Base-by-base conservation (phyloP, 2,329 filamentous ascomycete species). In the Hypoxylon sp. region DNA sequence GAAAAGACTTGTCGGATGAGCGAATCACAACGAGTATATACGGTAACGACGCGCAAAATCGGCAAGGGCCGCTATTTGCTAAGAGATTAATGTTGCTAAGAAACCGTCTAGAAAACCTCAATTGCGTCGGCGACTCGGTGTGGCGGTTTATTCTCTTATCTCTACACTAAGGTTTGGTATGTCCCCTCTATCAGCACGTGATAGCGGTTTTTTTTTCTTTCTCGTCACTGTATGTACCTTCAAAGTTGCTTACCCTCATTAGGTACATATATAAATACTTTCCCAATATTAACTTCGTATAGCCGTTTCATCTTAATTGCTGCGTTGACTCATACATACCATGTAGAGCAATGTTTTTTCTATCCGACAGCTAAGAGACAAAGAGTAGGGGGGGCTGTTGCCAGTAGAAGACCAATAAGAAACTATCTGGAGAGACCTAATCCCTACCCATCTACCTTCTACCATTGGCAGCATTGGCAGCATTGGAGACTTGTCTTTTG, bases 181-280 rank as follows among this genome's bases (percentile, higher is more conserved):
- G 34, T 41, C 21, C 36, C 57, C 58, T 62, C 64, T 70, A 72
- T 72, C 69, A 38, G 21, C 69, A 72, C 69, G 69, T 72, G 69
- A 69, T 67, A 21, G 34, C 30, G 19, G 28, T 28, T 62, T 25
- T 34, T 9, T 46, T 30, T n/a, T 49, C 11, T 43, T 36, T 45
- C 32, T 28, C 21, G 32, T 57, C 23, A 7, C 7, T 30, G 6
- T 9, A n/a, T 7, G 28, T 9, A 30, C 28, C 6, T 28, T 5
- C 25, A 23, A 5, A 23, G 23, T 23, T 41, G n/a, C 38, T 43
- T 43, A 21, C 38, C 17, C 17, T 41, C 28, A 30, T 30, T 41
- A 4, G n/a, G n/a, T 41, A 17, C 5, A 3, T 41, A 3, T 19
- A 6, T n/a, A n/a, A n/a, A 7, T 10, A 9, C n/a, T 19, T 43